phyloP scores from a whole-genome alignment of 1,284 basidiomycete species.

The Naganishia cerealis region DNA sequence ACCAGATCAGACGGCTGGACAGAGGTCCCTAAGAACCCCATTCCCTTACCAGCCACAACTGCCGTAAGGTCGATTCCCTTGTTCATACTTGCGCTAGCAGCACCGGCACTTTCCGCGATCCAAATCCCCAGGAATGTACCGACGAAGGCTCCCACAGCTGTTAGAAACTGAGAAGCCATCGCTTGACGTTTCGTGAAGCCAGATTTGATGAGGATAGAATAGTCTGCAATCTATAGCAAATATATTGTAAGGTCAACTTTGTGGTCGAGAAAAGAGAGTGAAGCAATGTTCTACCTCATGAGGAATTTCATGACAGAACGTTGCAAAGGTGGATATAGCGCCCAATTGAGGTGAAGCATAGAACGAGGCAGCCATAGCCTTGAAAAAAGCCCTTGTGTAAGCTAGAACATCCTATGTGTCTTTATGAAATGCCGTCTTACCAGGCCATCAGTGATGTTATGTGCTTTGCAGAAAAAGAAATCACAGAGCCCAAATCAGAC shows the following conservation, averaged over 20 bases:
- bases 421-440: constrained; percentile 54
- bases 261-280: constrained; percentile 2
- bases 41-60: constrained; percentile 59
- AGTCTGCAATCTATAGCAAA: constrained; percentile 70
- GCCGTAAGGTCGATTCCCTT: constrained; percentile 37
- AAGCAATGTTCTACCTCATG: constrained; percentile 60
- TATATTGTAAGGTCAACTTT: neutral
- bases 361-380: constrained; percentile 78
- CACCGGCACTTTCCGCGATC: constrained; percentile 61
- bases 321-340: constrained; percentile 83
- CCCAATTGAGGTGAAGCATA: constrained; percentile 84
- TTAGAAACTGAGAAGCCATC: constrained; percentile 85
- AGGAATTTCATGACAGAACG: constrained; percentile 87
- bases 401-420: neutral
- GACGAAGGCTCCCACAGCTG: constrained; percentile 83
- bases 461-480: constrained; percentile 32
- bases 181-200: constrained; percentile 84
- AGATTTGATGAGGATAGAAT: constrained; percentile 81
- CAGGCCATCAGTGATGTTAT: constrained; percentile 74
- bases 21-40: constrained; percentile 78
- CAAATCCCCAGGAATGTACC: constrained; percentile 86
- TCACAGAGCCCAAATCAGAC: constrained; percentile 34
- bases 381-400: neutral
- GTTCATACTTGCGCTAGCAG: constrained; percentile 33
- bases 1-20: constrained; percentile 75